Base-by-base conservation (phyloP, 495 filamentous ascomycete genomes). In the Xylaria flabelliformis region DNA sequence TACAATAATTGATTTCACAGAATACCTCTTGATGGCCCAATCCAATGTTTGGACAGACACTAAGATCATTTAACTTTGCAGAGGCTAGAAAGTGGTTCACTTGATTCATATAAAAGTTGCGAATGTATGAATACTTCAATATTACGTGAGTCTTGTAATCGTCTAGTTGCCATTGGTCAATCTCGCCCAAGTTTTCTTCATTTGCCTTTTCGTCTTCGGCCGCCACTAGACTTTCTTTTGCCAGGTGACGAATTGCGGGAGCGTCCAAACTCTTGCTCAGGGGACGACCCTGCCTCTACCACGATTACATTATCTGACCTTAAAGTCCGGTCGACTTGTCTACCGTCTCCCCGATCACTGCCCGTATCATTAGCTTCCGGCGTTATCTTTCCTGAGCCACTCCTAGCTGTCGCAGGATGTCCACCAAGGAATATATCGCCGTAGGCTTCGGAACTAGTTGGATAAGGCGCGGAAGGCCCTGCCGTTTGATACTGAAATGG, bases 401-500 rank as follows among this genome's bases (percentile, higher is more conserved):
- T 72, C 67, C 74, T 74, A 39, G 48, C 70, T 61, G 74, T 64
- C 41, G 71, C 19, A 55, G 69, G 67, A 68, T 53, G 39, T 58
- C 46, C 39, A 4, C 50, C 73, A 48, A 74, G 78, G 36, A 71
- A 39, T 4, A 71, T 67, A 51, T 59, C 64, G 42, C 24, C 56
- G 51, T 72, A 66, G 12, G 75, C 64, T 63, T 68, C 59, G 42
- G 64, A 64, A 4, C 73, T 76, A 24, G 68, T 34, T 34, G 76
- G 74, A 65, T 81, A 80, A 3, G 78, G 56, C 15, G 76, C 74
- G 17, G 73, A 77, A n/a, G 76, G 59, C 12, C 81, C 81, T 19
- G 51, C 78, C 5, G 79, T 83, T 74, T 83, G 81, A 72, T 78
- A 85, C 59, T 82, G 81, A 61, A 85, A 84, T 2, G 82, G 79